Evolutionary conservation across 345 rosid genomes (phyloP), one percentile per base, ranked within the genome.

Genomic region (Gossypium thurberi): DNA sequence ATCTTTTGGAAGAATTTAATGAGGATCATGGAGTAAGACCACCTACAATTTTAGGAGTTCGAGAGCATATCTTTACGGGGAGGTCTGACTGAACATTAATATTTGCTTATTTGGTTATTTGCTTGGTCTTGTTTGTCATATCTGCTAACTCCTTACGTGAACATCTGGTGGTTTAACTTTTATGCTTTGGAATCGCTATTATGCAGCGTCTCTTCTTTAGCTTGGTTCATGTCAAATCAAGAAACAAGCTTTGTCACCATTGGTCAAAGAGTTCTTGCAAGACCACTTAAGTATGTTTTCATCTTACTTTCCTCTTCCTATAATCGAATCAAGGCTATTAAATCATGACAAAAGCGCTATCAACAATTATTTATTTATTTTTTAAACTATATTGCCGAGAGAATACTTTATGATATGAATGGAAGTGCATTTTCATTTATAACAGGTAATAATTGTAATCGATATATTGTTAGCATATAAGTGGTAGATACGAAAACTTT

Each of bases 161-260:
- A 69, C 63, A 57, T 78, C 52, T n/a, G 23, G 9, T 3, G 59
- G 21, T 61, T 68, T 15, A 28, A 28, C 17, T 23, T 82, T 23
- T 81, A 74, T 74, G 43, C 57, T 46, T 71, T 70, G 17, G 52
- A 69, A 58, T 72, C 68, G 73, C 61, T 56, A 43, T 51, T 58
- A 50, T 81, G 81, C 88, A 95, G 98, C 87, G 98, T 95, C 65
- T 95, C 99, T 50, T 95, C 99, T 83, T 63, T 95, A 79, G 99
- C 97, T 23, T 95, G 98, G 99, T 92, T 95, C 80, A 95, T 95
- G 99, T 95, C 98, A 48, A 95, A 92, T 71, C 99, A 95, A 79
- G 98, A 92, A 82, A 89, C 98, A 8, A 95, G 99, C 74, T 95
- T 95, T 58, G 98, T 95, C 67, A 92, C 98, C 67, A 85, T 95